Conservation (phyloP, 352 stramenopile species). For the Phytophthora citricola region DNA sequence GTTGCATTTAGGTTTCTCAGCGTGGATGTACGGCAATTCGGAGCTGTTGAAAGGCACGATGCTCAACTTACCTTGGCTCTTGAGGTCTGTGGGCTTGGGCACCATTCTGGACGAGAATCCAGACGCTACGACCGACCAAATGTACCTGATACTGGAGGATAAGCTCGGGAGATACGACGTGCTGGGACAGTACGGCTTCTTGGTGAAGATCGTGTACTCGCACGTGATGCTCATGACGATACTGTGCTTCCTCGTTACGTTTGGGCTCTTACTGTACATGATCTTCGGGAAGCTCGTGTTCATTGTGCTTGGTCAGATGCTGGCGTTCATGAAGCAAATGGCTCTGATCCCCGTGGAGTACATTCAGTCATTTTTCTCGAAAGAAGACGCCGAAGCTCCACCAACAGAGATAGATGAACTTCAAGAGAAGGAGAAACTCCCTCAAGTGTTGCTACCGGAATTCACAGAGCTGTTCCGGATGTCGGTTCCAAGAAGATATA, state of each 20-base stretch:
- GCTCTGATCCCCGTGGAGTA: conserved; percentile 24
- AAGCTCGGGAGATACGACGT: conserved; percentile 39
- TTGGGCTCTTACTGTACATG: conserved; percentile 46
- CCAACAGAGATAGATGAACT: conserved; percentile 12
- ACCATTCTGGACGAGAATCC: conserved; percentile 29
- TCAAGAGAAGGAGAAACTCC: conserved; percentile 21
- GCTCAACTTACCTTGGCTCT: conserved; percentile 42
- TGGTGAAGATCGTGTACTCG: conserved; percentile 56
- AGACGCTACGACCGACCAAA: conserved; percentile 32
- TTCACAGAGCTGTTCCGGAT: conserved; percentile 53
- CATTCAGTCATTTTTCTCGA: conserved; percentile 4
- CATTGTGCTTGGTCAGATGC: conserved; percentile 33
- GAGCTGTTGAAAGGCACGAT: conserved; percentile 44
- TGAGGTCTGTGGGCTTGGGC: conserved; percentile 34
- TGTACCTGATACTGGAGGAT: conserved; percentile 37
- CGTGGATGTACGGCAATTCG: conserved; percentile 61
- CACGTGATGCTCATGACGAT: conserved; percentile 61
- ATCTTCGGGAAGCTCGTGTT: conserved; percentile 39
- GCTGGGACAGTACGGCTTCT: conserved; percentile 39
- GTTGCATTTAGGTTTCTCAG: conserved; percentile 58
- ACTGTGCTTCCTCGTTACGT: conserved; percentile 39
- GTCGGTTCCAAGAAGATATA: conserved; percentile 37
- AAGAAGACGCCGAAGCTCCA: conserved; percentile 17
- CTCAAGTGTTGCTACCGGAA: conserved; percentile 41
- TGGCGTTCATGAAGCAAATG: conserved; percentile 24